phyloP scores from a whole-genome alignment of 192 early-diverging fungal genomes.

The Oehlia diaphana region DNA sequence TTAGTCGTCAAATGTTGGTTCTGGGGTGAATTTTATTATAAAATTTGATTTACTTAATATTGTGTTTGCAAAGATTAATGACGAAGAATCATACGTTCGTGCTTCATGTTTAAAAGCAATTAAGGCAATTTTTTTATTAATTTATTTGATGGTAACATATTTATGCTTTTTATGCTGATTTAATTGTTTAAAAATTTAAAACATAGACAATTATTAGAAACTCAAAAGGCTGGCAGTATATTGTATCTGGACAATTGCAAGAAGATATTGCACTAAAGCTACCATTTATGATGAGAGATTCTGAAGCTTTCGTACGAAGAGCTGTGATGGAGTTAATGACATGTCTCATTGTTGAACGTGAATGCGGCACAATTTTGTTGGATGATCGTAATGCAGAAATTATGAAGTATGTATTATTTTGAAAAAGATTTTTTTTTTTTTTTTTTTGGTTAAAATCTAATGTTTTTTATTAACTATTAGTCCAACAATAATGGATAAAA shows the following conservation, averaged over 20 bases:
- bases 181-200: neutral
- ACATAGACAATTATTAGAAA: conserved; percentile 42
- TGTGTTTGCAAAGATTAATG: conserved; percentile 44
- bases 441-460: neutral
- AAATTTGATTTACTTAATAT: conserved; percentile 38
- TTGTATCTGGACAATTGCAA: conserved; percentile 39
- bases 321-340: conserved; percentile 52
- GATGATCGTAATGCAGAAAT: conserved; percentile 33
- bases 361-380: conserved; percentile 47
- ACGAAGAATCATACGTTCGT: conserved; percentile 55
- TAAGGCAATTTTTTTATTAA: conserved; percentile 31
- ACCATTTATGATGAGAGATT: conserved; percentile 48
- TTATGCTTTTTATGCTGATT: neutral
- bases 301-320: conserved; percentile 54
- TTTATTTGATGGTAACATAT: neutral
- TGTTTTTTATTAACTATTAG: conserved; percentile 31
- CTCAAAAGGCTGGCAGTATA: conserved; percentile 50
- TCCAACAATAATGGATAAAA: conserved; percentile 38
- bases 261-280: conserved; percentile 37
- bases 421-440: neutral
- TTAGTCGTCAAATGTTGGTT: conserved; percentile 10
- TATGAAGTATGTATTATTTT: conserved; percentile 29
- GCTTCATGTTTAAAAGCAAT: conserved; percentile 47
- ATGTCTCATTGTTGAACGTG: conserved; percentile 47
- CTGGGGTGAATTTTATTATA: conserved; percentile 45